phyloP scores from a whole-genome alignment of 1,284 basidiomycete species.

The Boletus calvinii region DNA sequence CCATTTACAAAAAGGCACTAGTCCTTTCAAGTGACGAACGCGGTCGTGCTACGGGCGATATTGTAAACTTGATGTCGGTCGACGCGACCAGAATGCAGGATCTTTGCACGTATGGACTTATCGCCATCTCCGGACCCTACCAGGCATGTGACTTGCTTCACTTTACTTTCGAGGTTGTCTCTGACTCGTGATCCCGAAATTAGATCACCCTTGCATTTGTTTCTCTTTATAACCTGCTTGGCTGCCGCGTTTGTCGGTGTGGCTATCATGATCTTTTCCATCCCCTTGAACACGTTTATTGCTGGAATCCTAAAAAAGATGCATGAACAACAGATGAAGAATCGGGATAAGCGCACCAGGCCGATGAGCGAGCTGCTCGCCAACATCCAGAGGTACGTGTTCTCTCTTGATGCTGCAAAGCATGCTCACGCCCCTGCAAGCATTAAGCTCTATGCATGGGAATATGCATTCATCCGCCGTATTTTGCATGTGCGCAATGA shows the following conservation, averaged over 20 bases:
- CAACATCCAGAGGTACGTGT: slow-evolving; percentile 79
- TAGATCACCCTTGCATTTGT: slow-evolving; percentile 87
- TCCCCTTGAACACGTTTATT: slow-evolving; percentile 80
- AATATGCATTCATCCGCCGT: slow-evolving; percentile 79
- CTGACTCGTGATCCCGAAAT: background rate
- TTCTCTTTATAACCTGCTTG: slow-evolving; percentile 84
- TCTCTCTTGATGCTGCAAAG: background rate
- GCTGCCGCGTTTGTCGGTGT: slow-evolving; percentile 93
- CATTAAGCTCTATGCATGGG: slow-evolving; percentile 85
- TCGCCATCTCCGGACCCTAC: slow-evolving; percentile 67
- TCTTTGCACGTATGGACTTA: slow-evolving; percentile 78
- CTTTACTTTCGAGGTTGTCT: background rate
- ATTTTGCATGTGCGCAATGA: slow-evolving; percentile 82
- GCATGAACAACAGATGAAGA: slow-evolving; percentile 91
- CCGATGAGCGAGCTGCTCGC: slow-evolving; percentile 82
- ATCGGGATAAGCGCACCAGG: slow-evolving; percentile 73
- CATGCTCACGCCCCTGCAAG: slow-evolving; percentile 32
- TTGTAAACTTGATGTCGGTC: slow-evolving; percentile 92
- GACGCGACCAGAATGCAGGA: slow-evolving; percentile 86
- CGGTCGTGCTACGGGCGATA: slow-evolving; percentile 80
- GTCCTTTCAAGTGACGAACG: slow-evolving; percentile 84
- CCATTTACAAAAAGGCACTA: slow-evolving; percentile 86
- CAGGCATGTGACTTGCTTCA: slow-evolving; percentile 44
- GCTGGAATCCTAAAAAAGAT: slow-evolving; percentile 76
- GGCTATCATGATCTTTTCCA: slow-evolving; percentile 82